Base-by-base conservation (phyloP, 192 early-diverging fungal genomes). In the Backusella liffmaniae region DNA sequence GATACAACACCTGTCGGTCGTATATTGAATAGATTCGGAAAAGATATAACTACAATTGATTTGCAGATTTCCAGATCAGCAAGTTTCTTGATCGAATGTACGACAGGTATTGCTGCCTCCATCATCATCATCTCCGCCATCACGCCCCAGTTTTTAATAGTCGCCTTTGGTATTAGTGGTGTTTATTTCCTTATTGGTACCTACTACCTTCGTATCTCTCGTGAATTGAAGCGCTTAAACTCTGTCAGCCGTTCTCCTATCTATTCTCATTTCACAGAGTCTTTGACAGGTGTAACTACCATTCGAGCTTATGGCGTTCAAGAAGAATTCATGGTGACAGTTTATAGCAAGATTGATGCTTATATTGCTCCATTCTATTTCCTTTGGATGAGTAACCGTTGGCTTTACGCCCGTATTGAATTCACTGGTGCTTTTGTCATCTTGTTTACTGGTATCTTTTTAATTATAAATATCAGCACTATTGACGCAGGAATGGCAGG, bases 221-320 rank as follows among this genome's bases (percentile, higher is more conserved):
- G 97, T 59, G 97, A 98, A 83, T 84, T 97, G 74, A 96, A 97
- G 86, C 91, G 97, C 21, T 82, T 98, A 30, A 93, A 96, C 78
- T 91, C 92, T 0, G 84, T 90, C 7, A 85, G 89, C 3, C 85
- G 88, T 77, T 86, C 88, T n/a, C 95, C 95, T 12, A 83, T 96
- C 16, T 92, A 94, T 71, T 89, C 94, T 15, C 88, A 93, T 68
- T 95, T 97, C 75, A 86, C 86, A 65, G 96, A 97, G 81, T 89
- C 95, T n/a, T 84, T 94, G 12, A 80, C 85, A 13, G 94, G 94
- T 29, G 89, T 91, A 34, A 86, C 91, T 15, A 93, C 92, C 7
- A 94, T 97, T 51, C 91, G 96, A 26, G 96, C 96, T 35, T 97
- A 90, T 83, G 89, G 90, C 12, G 86, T 85, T 29, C 77, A 90